Conservation (phyloP, 345 rosid genomes). For the Salix caprea region DNA sequence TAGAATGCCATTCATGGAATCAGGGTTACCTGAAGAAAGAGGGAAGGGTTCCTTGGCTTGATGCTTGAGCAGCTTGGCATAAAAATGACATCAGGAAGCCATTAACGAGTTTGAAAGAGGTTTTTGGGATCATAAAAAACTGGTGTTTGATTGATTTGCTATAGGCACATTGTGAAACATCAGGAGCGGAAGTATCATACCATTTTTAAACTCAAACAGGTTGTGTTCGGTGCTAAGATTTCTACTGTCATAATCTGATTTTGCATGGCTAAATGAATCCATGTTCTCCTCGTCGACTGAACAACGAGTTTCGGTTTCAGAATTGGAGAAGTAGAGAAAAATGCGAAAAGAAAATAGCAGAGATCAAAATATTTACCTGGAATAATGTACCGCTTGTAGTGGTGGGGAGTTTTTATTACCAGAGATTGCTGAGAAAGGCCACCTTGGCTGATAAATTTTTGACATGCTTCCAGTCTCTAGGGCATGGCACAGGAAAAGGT, state of each 20-base stretch:
- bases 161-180: background rate
- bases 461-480: conserved; percentile 55
- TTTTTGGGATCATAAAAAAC: background rate
- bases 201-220: conserved; percentile 34
- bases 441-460: conserved; percentile 39
- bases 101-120: background rate
- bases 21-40: conserved; percentile 32
- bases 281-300: conserved; percentile 25
- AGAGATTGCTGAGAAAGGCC: conserved; percentile 53
- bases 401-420: conserved; percentile 38
- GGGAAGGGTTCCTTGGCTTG: conserved; percentile 34
- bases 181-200: conserved; percentile 16
- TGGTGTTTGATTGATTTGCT: background rate
- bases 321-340: background rate
- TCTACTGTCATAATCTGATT: conserved; percentile 11
- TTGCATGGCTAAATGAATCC: conserved; percentile 12
- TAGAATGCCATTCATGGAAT: background rate
- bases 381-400: conserved; percentile 61
- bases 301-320: background rate
- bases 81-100: background rate
- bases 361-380: conserved; percentile 47
- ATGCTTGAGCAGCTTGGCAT: conserved; percentile 38
- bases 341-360: background rate
- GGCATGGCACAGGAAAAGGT: conserved; percentile 7
- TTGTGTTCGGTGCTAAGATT: conserved; percentile 33